Conservation (phyloP, 1,139 yeast species). For the Suhomyces chickasaworum region DNA sequence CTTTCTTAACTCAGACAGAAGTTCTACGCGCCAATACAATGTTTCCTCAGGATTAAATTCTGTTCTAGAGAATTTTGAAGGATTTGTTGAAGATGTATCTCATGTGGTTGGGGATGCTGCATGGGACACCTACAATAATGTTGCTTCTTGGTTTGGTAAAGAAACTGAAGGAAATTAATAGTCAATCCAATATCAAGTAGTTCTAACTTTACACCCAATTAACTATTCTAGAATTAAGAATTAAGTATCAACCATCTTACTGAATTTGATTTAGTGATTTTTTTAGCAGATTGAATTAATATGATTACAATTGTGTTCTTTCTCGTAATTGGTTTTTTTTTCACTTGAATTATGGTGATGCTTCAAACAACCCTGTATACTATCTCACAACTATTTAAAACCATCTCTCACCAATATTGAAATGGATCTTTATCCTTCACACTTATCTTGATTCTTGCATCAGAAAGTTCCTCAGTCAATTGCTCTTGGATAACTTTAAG, state of each 20-base stretch:
- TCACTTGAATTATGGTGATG: no score
- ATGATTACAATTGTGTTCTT: no score
- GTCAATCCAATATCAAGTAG: no score
- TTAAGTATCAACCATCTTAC: no score
- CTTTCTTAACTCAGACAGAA: background rate
- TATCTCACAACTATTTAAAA: no score
- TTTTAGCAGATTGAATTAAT: no score
- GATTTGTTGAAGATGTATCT: background rate
- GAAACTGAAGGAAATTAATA: background rate
- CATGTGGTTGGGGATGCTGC: background rate
- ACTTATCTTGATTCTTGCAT: constrained; percentile 50
- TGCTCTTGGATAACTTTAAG: constrained; percentile 52
- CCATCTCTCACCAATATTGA: constrained; percentile 21
- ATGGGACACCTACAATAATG: background rate
- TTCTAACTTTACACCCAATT: no score
- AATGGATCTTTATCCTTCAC: constrained; percentile 60
- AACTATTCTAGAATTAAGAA: no score
- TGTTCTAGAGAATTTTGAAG: constrained; percentile 2
- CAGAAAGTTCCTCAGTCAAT: constrained; percentile 49
- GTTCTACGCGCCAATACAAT: constrained; percentile 33
- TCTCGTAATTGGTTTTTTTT: no score
- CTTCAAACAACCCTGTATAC: no score
- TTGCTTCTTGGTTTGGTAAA: background rate
- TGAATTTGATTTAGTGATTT: no score
- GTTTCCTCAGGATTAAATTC: constrained; percentile 14